phyloP scores from a whole-genome alignment of 1,139 yeast genomes.

The Geotrichum fermentans region DNA sequence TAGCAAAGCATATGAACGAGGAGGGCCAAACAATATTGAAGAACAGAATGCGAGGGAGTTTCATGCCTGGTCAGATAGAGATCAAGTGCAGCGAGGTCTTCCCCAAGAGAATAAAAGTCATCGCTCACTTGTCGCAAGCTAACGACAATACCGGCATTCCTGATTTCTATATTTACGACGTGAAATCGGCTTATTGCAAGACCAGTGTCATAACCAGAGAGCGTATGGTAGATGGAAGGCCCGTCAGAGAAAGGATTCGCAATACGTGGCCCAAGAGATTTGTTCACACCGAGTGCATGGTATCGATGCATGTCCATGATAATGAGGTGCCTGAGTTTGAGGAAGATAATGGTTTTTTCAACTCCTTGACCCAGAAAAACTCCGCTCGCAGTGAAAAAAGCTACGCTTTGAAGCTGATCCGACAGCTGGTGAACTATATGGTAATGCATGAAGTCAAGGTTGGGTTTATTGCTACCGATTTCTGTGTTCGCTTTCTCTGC shows the following conservation, averaged over 20 bases:
- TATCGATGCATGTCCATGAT: constrained; percentile 12
- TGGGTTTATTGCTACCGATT: constrained; percentile 18
- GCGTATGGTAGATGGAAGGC: neutral
- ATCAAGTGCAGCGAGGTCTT: neutral
- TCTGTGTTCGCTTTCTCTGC: constrained; percentile 16
- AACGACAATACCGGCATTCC: constrained; percentile 13
- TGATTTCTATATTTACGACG: constrained; percentile 14
- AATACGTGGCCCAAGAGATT: neutral
- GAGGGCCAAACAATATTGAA: neutral
- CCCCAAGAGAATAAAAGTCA: constrained; percentile 2
- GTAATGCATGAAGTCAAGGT: constrained; percentile 15
- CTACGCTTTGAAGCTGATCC: constrained; percentile 13
- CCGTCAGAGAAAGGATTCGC: neutral
- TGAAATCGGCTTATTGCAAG: neutral
- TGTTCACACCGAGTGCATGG: constrained; percentile 14
- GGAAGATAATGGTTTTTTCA: constrained; percentile 2
- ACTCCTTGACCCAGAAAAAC: constrained; percentile 1
- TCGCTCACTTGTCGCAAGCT: constrained; percentile 4
- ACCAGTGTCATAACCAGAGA: neutral
- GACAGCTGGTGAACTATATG: constrained; percentile 19
- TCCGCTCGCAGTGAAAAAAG: neutral
- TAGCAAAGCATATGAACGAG: constrained; percentile 7
- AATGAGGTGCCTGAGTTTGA: constrained; percentile 14
- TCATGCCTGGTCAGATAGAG: constrained; percentile 12
- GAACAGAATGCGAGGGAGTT: constrained; percentile 10